Conservation (phyloP, 129 eudicot species). For the Centaurea solstitialis region DNA sequence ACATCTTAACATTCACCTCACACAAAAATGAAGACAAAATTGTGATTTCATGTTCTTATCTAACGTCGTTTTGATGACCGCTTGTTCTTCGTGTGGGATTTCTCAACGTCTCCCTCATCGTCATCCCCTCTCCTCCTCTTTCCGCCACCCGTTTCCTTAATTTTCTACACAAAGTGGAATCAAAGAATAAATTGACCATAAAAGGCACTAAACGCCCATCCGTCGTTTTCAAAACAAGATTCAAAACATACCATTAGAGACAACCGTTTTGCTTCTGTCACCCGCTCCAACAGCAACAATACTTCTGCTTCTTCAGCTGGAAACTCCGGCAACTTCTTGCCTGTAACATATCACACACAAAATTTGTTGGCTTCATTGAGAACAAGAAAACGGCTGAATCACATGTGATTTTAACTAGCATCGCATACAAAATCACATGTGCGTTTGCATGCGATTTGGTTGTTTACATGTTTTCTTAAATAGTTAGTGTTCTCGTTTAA, state of each 20-base stretch:
- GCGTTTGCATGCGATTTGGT: too few species aligned
- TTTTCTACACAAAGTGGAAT: slow-evolving; percentile 46
- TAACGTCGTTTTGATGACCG: slow-evolving; percentile 47
- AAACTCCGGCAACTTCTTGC: slow-evolving; percentile 66
- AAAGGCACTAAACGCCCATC: background rate
- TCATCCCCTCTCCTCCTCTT: slow-evolving; percentile 50
- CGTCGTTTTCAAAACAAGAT: background rate
- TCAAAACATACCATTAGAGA: slow-evolving; percentile 48
- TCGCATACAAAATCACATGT: too few species aligned
- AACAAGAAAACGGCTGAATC: too few species aligned
- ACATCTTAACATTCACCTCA: background rate
- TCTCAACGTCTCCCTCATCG: slow-evolving; percentile 55
- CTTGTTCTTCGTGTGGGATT: slow-evolving; percentile 44
- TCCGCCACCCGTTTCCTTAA: slow-evolving; percentile 60
- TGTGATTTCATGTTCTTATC: background rate
- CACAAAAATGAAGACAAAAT: background rate
- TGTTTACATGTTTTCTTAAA: too few species aligned
- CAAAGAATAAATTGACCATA: background rate
- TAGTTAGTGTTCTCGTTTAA: too few species aligned
- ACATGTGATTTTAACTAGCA: too few species aligned
- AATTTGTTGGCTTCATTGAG: background rate
- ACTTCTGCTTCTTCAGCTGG: slow-evolving; percentile 79
- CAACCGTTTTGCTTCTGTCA: slow-evolving; percentile 73
- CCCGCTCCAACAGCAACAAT: slow-evolving; percentile 58
- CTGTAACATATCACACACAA: slow-evolving; percentile 34